Base-by-base conservation (phyloP, 192 early-diverging fungal genomes). In the Coemansia sp. region DNA sequence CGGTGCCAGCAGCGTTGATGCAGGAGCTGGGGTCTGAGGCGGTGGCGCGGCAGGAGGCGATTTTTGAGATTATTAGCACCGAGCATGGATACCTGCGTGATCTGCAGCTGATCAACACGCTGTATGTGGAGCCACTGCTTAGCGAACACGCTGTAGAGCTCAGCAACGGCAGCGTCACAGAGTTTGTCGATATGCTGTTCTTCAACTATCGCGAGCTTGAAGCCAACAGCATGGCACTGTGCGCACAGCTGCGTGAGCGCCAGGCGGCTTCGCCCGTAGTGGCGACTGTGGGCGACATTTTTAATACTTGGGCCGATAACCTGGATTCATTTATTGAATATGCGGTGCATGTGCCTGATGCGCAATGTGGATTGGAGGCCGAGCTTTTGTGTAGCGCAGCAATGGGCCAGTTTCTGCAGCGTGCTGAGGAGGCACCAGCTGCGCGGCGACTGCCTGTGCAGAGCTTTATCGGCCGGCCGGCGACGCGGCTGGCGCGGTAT, bases 81-180 rank as follows among this genome's bases (percentile, higher is more conserved):
- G 93, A 98, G 72, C 85, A 85, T 17, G 89, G 93, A 57, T 98
- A 93, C 84, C 87, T 95, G 25, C 84, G 82, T 48, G 94, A 98
- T 52, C 73, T 98, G 58, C 87, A 88, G 60, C 85, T 92, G 47
- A 84, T 97, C 3, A 82, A 91, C 65, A 77, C 82, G 48, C 90
- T 91, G 59, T 92, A 85, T 84, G 87, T 86, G 21, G 60, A 66
- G 52, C 86, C 86, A 6, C 75, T 91, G 44, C 74, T 90, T 26
- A 26, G 52, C 52, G 52, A 14, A 11, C 25, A 31, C 15, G 25
- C 14, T 3, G 10, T 15, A 20, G 59, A 12, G 21, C 53, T 31
- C 59, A 55, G 11, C 62, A 57, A 25, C 60, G 66, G 73, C 10
- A 78, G 87, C 3, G 78, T 85, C 11, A 81, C 83, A 11, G 48